A percentile compares a stretch with the other conserved stretches of the same genome.
phyloP scores from a whole-genome alignment of 352 stramenopile genomes.

The Achlya hypogyna region DNA sequence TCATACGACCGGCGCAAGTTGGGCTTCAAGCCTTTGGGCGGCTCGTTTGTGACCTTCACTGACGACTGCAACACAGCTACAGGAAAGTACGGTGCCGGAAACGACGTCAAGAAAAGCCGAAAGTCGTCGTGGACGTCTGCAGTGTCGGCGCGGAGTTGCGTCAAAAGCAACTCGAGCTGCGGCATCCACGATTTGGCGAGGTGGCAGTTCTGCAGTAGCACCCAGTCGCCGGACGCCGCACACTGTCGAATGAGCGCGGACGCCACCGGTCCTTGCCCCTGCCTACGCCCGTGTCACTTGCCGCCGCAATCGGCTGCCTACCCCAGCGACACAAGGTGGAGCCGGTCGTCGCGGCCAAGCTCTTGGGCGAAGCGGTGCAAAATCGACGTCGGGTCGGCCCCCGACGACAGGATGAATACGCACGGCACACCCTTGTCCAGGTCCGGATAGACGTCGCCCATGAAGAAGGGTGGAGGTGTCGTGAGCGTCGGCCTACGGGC shows the following conservation, averaged over 20 bases:
- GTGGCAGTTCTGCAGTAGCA: slow-evolving; percentile 70
- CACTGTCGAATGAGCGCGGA: slow-evolving; percentile 45
- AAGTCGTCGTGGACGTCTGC: slow-evolving; percentile 46
- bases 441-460: slow-evolving; percentile 45
- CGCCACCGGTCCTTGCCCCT: slow-evolving; percentile 63
- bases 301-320: not conserved
- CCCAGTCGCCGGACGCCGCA: slow-evolving; percentile 40
- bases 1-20: slow-evolving; percentile 59
- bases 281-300: slow-evolving; percentile 3
- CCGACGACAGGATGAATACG: slow-evolving; percentile 66
- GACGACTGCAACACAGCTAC: slow-evolving; percentile 60
- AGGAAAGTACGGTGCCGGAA: slow-evolving; percentile 57
- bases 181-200: slow-evolving; percentile 70
- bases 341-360: slow-evolving; percentile 29
- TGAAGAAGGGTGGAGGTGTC: slow-evolving; percentile 21
- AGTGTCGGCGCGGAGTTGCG: slow-evolving; percentile 24
- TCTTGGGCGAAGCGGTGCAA: slow-evolving; percentile 44
- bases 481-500: slow-evolving; percentile 16
- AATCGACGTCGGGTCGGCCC: slow-evolving; percentile 44
- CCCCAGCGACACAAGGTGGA: slow-evolving; percentile 58
- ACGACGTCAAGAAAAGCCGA: slow-evolving; percentile 58
- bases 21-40: slow-evolving; percentile 57
- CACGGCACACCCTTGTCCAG: slow-evolving; percentile 55
- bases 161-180: slow-evolving; percentile 38
- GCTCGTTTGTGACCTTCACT: slow-evolving; percentile 74